These are phyloP conservation scores for Penicillium odoratum DNA, from an alignment of 495 filamentous ascomycete species.

Conservation along the genomic window DNA sequence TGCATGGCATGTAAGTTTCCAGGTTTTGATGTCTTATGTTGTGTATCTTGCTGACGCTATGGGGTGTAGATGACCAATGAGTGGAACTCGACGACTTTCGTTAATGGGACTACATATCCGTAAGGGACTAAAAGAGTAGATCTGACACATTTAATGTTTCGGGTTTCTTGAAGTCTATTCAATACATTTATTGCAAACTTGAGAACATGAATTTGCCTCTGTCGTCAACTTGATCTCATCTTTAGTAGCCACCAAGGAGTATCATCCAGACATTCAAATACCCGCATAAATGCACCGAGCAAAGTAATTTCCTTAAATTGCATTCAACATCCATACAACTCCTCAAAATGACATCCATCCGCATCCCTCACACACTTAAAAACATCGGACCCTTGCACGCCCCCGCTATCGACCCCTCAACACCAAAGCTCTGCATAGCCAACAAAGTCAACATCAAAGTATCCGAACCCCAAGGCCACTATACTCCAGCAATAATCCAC, in stretches of 20 bases:
- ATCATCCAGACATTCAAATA: too few relatives aligned
- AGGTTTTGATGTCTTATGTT: background rate
- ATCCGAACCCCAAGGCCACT: conserved; percentile 28
- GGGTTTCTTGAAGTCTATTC: too few relatives aligned
- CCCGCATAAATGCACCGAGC: too few relatives aligned
- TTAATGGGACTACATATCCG: conserved; percentile 7
- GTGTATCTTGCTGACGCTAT: too few relatives aligned
- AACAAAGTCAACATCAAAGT: conserved; percentile 24
- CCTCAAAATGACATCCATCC: background rate
- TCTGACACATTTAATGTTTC: too few relatives aligned
- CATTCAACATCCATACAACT: too few relatives aligned
- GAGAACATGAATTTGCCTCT: background rate
- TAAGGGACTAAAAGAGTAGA: background rate
- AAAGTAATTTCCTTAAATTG: too few relatives aligned
- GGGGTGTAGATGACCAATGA: background rate
- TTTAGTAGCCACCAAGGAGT: background rate
- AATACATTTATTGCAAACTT: background rate
- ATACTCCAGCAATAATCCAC: conserved; percentile 30
- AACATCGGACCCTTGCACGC: conserved; percentile 32
- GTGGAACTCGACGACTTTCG: conserved; percentile 8
- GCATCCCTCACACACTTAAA: conserved; percentile 4
- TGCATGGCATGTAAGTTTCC: conserved; percentile 33
- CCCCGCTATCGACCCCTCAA: conserved; percentile 14
- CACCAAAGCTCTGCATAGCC: conserved; percentile 24
- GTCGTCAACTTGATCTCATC: background rate